Percentiles rank a stretch among this genome's conserved stretches.
Evolutionary conservation across 768 basidiomycete genomes (phyloP).

Genomic region (Boletus sensibilis): DNA sequence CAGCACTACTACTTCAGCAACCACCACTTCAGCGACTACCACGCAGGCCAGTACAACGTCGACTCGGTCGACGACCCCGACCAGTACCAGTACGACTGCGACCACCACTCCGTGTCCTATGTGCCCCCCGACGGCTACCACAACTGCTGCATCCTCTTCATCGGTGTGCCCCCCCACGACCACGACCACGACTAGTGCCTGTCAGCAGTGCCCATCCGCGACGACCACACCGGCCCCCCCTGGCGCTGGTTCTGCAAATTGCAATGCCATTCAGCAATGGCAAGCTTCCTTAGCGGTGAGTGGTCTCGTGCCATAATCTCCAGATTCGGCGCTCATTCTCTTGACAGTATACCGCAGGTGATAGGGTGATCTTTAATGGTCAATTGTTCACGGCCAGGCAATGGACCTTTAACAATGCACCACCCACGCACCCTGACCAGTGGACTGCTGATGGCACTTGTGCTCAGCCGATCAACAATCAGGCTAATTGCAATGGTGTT

Average conservation of each 20-base stretch:
- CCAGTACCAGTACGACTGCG: too few species aligned
- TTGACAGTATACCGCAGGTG: conserved; percentile 24
- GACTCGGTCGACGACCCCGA: neutral
- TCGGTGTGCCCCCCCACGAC: too few species aligned
- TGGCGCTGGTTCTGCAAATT: conserved; percentile 2
- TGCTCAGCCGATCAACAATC: conserved; percentile 23
- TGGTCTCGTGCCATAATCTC: rapidly evolving
- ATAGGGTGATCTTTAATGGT: conserved; percentile 20
- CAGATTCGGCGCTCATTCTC: neutral
- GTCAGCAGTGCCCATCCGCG: too few species aligned
- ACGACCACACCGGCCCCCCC: neutral
- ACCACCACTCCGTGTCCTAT: too few species aligned
- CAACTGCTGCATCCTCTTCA: too few species aligned
- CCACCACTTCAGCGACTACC: neutral
- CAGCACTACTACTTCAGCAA: neutral
- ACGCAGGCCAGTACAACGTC: neutral
- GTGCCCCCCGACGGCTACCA: too few species aligned
- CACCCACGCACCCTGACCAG: conserved; percentile 12
- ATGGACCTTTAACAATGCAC: conserved; percentile 27
- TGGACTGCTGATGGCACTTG: conserved; percentile 17
- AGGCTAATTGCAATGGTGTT: conserved; percentile 22
- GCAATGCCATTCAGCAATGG: conserved; percentile 24
- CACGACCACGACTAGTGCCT: too few species aligned
- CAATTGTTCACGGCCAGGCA: conserved; percentile 27
- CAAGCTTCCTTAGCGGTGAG: conserved; percentile 24